A percentile compares a stretch with the other conserved stretches of the same genome.
Evolutionary conservation across 1,284 basidiomycete species (phyloP).

Genomic region (Trametes sp.): DNA sequence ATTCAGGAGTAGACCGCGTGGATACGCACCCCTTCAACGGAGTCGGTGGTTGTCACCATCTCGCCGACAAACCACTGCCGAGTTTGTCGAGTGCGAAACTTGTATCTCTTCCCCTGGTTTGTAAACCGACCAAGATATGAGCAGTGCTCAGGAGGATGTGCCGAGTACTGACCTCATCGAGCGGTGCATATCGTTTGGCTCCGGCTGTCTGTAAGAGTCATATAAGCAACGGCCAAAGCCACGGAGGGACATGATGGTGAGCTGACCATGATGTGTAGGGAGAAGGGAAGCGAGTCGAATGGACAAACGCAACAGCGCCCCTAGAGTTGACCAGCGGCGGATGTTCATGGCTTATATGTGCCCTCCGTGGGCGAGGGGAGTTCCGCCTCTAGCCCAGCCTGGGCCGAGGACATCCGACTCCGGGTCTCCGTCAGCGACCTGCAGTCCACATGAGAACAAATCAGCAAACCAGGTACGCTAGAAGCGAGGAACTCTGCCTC

Average conservation of each 20-base stretch:
- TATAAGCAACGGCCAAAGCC: not conserved
- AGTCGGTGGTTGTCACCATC: not conserved
- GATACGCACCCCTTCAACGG: not conserved
- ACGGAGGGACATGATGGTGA: too few relatives aligned
- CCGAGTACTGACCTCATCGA: not conserved
- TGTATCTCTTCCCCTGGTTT: not conserved
- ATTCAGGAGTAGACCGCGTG: too few relatives aligned
- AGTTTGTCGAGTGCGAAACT: not conserved
- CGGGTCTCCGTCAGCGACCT: too few relatives aligned
- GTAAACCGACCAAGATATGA: not conserved
- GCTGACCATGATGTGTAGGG: too few relatives aligned
- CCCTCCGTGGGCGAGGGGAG: too few relatives aligned
- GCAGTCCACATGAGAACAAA: too few relatives aligned
- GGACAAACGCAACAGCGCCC: too few relatives aligned
- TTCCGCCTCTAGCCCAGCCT: too few relatives aligned
- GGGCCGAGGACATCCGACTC: too few relatives aligned
- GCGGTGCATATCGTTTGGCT: not conserved
- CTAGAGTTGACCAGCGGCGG: too few relatives aligned
- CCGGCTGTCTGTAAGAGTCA: not conserved
- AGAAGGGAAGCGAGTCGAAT: too few relatives aligned
- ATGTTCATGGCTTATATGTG: too few relatives aligned
- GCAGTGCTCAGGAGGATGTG: not conserved
- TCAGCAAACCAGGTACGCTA: not conserved
- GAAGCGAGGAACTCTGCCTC: not conserved
- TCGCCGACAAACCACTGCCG: not conserved